Evolutionary conservation across 257 asterid species (phyloP).

Genomic region (Solanum sejunctum): DNA sequence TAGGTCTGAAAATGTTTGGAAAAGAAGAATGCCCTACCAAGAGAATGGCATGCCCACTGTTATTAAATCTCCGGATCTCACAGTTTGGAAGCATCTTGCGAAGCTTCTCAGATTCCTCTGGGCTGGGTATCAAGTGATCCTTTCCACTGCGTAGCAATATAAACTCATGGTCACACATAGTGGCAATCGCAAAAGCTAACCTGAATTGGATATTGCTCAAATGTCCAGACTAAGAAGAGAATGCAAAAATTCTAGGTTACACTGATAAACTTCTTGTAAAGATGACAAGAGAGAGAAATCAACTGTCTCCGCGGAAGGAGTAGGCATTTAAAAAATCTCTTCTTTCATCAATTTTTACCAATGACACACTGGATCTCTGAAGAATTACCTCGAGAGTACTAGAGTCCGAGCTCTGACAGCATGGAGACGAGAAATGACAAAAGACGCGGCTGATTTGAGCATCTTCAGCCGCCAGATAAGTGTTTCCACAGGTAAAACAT

Average conservation of each 20-base stretch:
- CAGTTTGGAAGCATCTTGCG: constrained; percentile 38
- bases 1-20: neutral
- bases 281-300: neutral
- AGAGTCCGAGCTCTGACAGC: constrained; percentile 75
- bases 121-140: constrained; percentile 68
- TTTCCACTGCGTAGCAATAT: constrained; percentile 42
- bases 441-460: constrained; percentile 64
- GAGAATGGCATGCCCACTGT: constrained; percentile 66
- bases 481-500: constrained; percentile 31
- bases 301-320: neutral
- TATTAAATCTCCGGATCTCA: constrained; percentile 44
- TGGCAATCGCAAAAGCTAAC: neutral
- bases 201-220: neutral
- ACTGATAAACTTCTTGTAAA: neutral
- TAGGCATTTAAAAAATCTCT: neutral
- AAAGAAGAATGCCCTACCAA: constrained; percentile 36
- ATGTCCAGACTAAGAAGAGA: neutral
- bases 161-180: neutral
- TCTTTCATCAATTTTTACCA: neutral
- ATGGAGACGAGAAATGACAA: constrained; percentile 77
- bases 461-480: constrained; percentile 58
- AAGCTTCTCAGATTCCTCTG: constrained; percentile 70
- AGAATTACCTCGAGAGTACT: constrained; percentile 54
- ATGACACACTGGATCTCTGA: neutral
- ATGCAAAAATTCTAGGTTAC: neutral